Evolutionary conservation across 2,329 filamentous ascomycete genomes (phyloP).

Genomic region (Rhexocercosporidium sp.): DNA sequence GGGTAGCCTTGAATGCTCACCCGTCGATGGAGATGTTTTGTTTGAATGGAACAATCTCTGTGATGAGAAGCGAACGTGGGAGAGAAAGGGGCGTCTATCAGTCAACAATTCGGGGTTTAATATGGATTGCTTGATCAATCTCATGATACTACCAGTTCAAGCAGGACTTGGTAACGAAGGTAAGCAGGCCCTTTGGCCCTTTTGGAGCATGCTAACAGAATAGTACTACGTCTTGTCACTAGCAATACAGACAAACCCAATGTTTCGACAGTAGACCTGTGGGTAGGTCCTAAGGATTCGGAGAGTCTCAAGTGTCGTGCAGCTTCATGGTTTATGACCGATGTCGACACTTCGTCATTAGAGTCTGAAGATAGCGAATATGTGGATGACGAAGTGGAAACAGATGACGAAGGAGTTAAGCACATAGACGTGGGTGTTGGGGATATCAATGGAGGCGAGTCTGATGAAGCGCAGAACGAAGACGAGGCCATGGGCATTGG

Average conservation of each 20-base stretch:
- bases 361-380: background rate
- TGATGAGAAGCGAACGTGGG: constrained; percentile 25
- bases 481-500: background rate
- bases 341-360: background rate
- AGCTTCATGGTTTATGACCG: background rate
- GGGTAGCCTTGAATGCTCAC: constrained; percentile 24
- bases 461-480: background rate
- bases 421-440: background rate
- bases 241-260: constrained; percentile 23
- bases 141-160: constrained; percentile 28
- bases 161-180: constrained; percentile 21
- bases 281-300: constrained; percentile 10
- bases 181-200: constrained; percentile 11
- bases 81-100: constrained; percentile 22
- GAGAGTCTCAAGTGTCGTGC: background rate
- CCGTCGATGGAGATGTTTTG: constrained; percentile 22
- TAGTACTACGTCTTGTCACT: constrained; percentile 22
- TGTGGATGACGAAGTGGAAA: background rate
- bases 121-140: constrained; percentile 28
- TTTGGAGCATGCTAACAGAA: constrained; percentile 19
- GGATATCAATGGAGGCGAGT: background rate
- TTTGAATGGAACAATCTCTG: constrained; percentile 31
- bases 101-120: constrained; percentile 21
- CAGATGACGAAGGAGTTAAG: background rate
- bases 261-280: constrained; percentile 22